phyloP scores from a whole-genome alignment of 2,329 filamentous ascomycete genomes.

The Pseudogymnoascus sp. region DNA sequence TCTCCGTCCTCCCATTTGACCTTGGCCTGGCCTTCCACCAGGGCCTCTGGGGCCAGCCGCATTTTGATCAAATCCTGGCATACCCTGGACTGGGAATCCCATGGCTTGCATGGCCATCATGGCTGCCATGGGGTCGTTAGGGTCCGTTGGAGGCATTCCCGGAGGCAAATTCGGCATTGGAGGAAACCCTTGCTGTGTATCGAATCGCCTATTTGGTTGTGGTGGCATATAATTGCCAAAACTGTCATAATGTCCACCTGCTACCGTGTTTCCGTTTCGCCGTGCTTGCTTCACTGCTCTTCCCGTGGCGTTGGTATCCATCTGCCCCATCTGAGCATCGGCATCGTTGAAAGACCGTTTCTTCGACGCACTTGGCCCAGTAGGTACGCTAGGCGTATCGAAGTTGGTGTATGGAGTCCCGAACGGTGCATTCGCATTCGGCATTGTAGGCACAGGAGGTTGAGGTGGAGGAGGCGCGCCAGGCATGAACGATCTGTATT shows the following conservation, averaged over 20 bases:
- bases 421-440: constrained; percentile 15
- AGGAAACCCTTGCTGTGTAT: constrained; percentile 15
- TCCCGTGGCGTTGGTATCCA: constrained; percentile 25
- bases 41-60: constrained; percentile 16
- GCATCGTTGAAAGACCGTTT: constrained; percentile 48
- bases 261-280: constrained; percentile 38
- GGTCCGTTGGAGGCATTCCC: constrained; percentile 44
- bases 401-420: constrained; percentile 17
- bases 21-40: background rate
- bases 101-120: constrained; percentile 55
- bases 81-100: constrained; percentile 38
- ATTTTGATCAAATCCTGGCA: constrained; percentile 30
- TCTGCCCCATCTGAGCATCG: constrained; percentile 26
- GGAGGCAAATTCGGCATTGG: constrained; percentile 20
- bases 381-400: constrained; percentile 16
- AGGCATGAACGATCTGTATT: constrained; percentile 52
- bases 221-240: constrained; percentile 21
- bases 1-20: constrained; percentile 23
- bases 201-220: constrained; percentile 9
- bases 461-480: constrained; percentile 37
- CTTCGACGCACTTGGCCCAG: constrained; percentile 25
- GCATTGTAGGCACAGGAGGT: constrained; percentile 19
- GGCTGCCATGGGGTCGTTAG: constrained; percentile 52
- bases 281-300: constrained; percentile 53
- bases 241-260: constrained; percentile 30